A percentile compares a stretch with the other conserved stretches of the same genome.
Evolutionary conservation across 2,329 filamentous ascomycete species (phyloP).

Genomic region (Neopestalotiopsis sp.): DNA sequence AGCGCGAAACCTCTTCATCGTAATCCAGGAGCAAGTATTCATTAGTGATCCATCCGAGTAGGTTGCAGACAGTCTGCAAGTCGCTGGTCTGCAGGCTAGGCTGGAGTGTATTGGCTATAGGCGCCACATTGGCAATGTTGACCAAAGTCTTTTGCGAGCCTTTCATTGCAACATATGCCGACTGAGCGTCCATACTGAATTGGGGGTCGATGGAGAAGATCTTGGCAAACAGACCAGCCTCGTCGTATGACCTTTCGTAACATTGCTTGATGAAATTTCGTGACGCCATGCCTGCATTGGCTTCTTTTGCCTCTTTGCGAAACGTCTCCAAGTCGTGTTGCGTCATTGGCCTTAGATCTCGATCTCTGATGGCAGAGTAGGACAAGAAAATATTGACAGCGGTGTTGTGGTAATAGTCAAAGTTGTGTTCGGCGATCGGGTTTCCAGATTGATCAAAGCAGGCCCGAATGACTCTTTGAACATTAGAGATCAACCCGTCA

Average conservation of each 20-base stretch:
- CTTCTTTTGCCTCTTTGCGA: slow-evolving; percentile 55
- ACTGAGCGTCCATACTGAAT: slow-evolving; percentile 55
- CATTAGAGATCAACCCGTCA: slow-evolving; percentile 60
- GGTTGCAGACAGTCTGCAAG: slow-evolving; percentile 57
- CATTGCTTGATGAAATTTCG: slow-evolving; percentile 65
- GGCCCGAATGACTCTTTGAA: slow-evolving; percentile 56
- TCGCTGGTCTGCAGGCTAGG: slow-evolving; percentile 52
- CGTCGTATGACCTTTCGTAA: slow-evolving; percentile 63
- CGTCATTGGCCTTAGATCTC: slow-evolving; percentile 56
- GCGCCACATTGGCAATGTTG: slow-evolving; percentile 60
- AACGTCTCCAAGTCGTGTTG: slow-evolving; percentile 62
- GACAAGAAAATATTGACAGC: slow-evolving; percentile 60
- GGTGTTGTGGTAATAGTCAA: slow-evolving; percentile 59
- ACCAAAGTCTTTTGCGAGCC: slow-evolving; percentile 55
- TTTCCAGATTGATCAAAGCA: slow-evolving; percentile 60
- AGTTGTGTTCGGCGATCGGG: slow-evolving; percentile 47
- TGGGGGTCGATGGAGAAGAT: slow-evolving; percentile 62
- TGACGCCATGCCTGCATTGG: slow-evolving; percentile 58
- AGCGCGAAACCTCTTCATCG: slow-evolving; percentile 61
- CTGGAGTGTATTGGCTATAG: slow-evolving; percentile 57
- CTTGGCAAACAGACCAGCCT: slow-evolving; percentile 57
- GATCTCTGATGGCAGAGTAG: slow-evolving; percentile 58
- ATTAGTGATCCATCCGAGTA: slow-evolving; percentile 63
- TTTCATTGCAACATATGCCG: slow-evolving; percentile 58
- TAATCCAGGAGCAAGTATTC: slow-evolving; percentile 62